Conservation (phyloP, 108 stramenopile species). For the Stephanodiscus triporus region DNA sequence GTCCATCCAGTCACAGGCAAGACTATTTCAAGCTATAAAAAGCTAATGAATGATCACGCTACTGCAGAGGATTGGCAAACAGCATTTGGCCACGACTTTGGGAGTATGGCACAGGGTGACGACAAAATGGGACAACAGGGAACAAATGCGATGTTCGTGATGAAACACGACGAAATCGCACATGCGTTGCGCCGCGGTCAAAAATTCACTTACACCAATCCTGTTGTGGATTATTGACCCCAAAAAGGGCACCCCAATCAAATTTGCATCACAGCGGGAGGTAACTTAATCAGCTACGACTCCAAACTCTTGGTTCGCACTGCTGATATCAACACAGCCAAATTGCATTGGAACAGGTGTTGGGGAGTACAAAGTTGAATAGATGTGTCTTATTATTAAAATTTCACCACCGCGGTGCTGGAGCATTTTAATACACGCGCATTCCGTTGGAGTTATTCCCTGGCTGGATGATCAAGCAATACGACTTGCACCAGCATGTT, state of each 20-base stretch:
- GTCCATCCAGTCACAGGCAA: neutral
- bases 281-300: constrained; percentile 32
- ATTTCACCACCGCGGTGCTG: neutral
- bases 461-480: too few species aligned
- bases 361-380: neutral
- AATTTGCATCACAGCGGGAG: constrained; percentile 35
- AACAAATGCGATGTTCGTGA: neutral
- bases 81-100: neutral
- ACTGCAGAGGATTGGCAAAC: neutral
- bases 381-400: neutral
- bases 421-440: too few species aligned
- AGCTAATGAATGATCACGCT: neutral
- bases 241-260: neutral
- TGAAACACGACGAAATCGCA: neutral
- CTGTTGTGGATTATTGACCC: neutral
- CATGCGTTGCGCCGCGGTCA: neutral
- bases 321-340: constrained; percentile 32
- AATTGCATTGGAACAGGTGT: constrained; percentile 56
- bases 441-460: too few species aligned
- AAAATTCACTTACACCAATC: neutral
- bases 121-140: neutral
- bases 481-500: too few species aligned
- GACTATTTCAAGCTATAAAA: neutral
- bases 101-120: neutral
- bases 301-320: constrained; percentile 22